Conservation (phyloP, 306 rosid species). For the Cucurbita argyrosperma region DNA sequence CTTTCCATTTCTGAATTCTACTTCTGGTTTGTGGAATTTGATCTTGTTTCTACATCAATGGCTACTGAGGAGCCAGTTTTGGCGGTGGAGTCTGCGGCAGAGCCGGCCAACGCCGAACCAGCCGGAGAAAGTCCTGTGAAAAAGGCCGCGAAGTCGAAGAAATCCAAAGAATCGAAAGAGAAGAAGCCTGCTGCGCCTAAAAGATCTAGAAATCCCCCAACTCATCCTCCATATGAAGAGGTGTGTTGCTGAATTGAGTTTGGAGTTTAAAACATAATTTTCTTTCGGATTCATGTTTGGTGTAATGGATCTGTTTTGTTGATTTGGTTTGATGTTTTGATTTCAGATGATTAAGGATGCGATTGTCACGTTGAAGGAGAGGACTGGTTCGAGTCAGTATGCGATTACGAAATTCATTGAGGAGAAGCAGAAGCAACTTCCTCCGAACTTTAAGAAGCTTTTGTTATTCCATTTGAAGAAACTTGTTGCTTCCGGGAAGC, state of each 20-base stretch:
- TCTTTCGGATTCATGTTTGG: background rate
- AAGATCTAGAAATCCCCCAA: conserved; percentile 24
- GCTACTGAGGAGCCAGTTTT: conserved; percentile 42
- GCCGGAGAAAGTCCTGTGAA: conserved; percentile 18
- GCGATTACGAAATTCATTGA: conserved; percentile 72
- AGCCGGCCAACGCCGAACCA: conserved; percentile 15
- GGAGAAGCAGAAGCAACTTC: conserved; percentile 56
- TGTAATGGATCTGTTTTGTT: background rate
- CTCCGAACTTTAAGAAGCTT: conserved; percentile 53
- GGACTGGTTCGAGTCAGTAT: conserved; percentile 80
- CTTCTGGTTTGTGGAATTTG: background rate
- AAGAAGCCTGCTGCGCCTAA: conserved; percentile 30
- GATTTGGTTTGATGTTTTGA: background rate
- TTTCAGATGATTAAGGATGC: conserved; percentile 79
- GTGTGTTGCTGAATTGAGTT: conserved; percentile 16
- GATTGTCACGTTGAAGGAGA: conserved; percentile 51
- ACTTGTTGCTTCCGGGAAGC: conserved; percentile 44
- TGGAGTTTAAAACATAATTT: background rate
- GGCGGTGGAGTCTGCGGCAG: conserved; percentile 18
- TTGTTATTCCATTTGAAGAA: conserved; percentile 57
- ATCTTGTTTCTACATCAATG: conserved; percentile 16
- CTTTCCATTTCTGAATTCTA: background rate
- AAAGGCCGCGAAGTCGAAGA: conserved; percentile 29
- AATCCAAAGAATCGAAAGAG: conserved; percentile 35
- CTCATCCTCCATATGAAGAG: conserved; percentile 75